These are phyloP conservation scores for Asterionellopsis glacialis DNA, from an alignment of 108 stramenopile species.

Conservation along the genomic window DNA sequence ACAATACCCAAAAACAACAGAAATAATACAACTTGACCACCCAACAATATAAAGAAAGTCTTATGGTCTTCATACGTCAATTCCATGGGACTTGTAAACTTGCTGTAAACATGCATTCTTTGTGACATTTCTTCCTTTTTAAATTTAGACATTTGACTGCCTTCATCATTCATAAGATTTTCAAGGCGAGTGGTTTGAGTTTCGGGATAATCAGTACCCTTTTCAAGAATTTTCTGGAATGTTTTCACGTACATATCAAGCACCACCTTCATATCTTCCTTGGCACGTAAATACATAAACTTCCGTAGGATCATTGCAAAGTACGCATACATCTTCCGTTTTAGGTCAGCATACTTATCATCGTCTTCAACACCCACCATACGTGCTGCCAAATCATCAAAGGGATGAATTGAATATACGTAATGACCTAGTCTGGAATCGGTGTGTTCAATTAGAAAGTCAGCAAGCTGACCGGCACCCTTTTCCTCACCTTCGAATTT, in stretches of 20 bases:
- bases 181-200: background rate
- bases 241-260: background rate
- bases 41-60: background rate
- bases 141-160: background rate
- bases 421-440: too few relatives aligned
- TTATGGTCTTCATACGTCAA: background rate
- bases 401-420: too few relatives aligned
- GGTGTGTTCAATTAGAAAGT: too few relatives aligned
- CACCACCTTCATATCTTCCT: background rate
- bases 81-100: background rate
- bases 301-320: too few relatives aligned
- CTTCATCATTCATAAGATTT: background rate
- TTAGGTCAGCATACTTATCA: too few relatives aligned
- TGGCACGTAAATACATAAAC: too few relatives aligned
- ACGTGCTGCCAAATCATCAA: too few relatives aligned
- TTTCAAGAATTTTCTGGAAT: background rate
- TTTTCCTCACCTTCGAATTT: too few relatives aligned
- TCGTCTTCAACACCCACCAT: too few relatives aligned
- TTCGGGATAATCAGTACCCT: background rate
- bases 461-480: too few relatives aligned
- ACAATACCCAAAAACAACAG: background rate
- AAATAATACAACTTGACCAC: background rate
- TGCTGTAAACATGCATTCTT: background rate
- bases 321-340: too few relatives aligned
- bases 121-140: conserved; percentile 1